These are phyloP conservation scores for Penicillium mononematosum DNA, from an alignment of 495 filamentous ascomycete genomes.

Conservation along the genomic window DNA sequence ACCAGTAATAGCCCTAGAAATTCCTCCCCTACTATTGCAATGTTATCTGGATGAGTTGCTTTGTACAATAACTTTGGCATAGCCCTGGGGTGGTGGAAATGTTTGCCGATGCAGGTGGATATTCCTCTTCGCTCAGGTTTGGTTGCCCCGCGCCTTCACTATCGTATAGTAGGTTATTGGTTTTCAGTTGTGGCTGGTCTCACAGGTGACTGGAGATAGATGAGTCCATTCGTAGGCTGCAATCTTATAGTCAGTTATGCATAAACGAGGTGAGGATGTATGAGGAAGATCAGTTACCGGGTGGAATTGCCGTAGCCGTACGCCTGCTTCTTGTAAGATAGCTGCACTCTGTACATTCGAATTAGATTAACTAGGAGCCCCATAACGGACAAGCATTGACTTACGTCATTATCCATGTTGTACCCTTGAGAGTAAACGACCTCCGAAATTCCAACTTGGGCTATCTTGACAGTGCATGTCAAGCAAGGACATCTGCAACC, in stretches of 20 bases:
- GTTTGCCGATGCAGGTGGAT: not conserved
- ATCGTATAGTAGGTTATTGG: not conserved
- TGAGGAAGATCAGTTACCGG: constrained; percentile 63
- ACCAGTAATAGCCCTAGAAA: too few relatives aligned
- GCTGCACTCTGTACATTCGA: constrained; percentile 59
- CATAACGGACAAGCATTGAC: constrained; percentile 6
- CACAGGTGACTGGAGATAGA: constrained; percentile 38
- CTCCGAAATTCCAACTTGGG: constrained; percentile 90
- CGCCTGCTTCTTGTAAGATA: constrained; percentile 72
- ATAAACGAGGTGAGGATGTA: not conserved
- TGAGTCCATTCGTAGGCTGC: constrained; percentile 50
- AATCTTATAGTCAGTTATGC: constrained; percentile 9
- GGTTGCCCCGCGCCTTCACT: too few relatives aligned
- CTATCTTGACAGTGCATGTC: constrained; percentile 98
- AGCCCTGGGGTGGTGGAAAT: not conserved
- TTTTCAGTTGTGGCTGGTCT: not conserved
- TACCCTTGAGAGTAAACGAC: constrained; percentile 93
- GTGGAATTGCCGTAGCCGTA: constrained; percentile 75
- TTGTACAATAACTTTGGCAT: not conserved
- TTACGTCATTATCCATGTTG: constrained; percentile 76
- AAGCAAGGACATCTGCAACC: constrained; percentile 75
- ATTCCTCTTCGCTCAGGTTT: not conserved
- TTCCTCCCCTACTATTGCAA: not conserved
- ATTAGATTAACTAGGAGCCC: constrained; percentile 14
- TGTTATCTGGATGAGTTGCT: not conserved